Base-by-base conservation (phyloP, 2,329 filamentous ascomycete genomes). In the Penicillium vulpinum region DNA sequence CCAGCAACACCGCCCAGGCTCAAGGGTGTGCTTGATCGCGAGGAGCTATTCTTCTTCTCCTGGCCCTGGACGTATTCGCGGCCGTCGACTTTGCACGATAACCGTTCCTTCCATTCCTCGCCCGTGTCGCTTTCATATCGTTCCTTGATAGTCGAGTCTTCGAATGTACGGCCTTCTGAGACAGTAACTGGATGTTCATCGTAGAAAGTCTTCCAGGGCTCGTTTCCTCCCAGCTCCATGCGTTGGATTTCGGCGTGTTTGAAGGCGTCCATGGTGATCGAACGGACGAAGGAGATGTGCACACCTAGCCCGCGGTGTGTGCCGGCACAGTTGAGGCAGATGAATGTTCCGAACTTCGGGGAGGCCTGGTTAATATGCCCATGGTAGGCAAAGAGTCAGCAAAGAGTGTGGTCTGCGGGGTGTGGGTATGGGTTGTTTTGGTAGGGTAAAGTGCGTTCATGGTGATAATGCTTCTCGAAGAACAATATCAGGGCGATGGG, bases 231-330 rank as follows among this genome's bases (percentile, higher is more conserved):
- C 22, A 89, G 81, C 57, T 92, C 86, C 94, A 99, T 97, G 65
- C 92, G 89, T 76, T 91, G 88, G 69, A 97, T 93, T 77, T 99
- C 94, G 68, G 85, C 84, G 62, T 87, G 85, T 76, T 99, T 99
- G 82, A 99, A 97, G 56, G 92, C 92, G 79, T 99, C 94, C 94
- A 99, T 99, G 60, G 91, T 96, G 71, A 97, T 94, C 70, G 90
- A 94, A 58, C 94, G 89, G 62, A 99, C 92, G 78, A 99, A 99
- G 73, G 92, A 96, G 75, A 99, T 96, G 81, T 99, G 94, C 35
- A 99, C 94, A 60, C 94, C 94, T 29, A 99, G 86, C 3, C 92
- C 92, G 62, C 94, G 89, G 78, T 99, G 94, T 51, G 94, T 90
- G 67, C 94, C 94, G 33, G 92, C 93, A 80, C 94, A 99, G 62